Conservation (phyloP, 768 basidiomycete genomes). For the Lyophyllum semitale region DNA sequence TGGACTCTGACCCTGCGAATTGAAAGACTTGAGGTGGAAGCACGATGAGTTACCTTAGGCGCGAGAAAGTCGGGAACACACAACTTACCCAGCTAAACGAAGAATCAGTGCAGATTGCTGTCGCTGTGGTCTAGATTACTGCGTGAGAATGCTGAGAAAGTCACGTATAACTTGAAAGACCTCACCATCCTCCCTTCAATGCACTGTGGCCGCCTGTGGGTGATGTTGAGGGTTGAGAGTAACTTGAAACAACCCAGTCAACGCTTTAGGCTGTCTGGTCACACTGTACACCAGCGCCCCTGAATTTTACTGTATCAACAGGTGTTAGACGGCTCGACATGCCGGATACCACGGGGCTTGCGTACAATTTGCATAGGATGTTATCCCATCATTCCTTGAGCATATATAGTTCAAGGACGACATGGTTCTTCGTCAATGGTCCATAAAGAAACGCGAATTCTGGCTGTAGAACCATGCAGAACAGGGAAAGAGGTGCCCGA, state of each 20-base stretch:
- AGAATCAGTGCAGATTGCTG: slow-evolving; percentile 17
- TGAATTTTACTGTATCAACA: slow-evolving; percentile 1
- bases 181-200: slow-evolving; percentile 12
- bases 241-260: not conserved
- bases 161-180: not conserved
- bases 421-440: not conserved
- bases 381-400: not conserved
- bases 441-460: not conserved
- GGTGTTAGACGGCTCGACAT: not conserved
- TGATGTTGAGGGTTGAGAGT: too few species aligned
- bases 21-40: slow-evolving; percentile 35
- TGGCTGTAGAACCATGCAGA: not conserved
- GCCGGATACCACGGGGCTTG: slow-evolving; percentile 8
- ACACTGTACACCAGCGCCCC: slow-evolving; percentile 1
- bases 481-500: not conserved
- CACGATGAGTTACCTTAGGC: not conserved
- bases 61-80: not conserved
- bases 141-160: not conserved
- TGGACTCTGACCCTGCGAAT: slow-evolving; percentile 40
- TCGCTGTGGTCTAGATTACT: slow-evolving; percentile 16
- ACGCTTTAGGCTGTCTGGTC: not conserved
- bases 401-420: not conserved
- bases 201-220: not conserved
- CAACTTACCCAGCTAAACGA: slow-evolving; percentile 7
- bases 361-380: not conserved